Conservation (phyloP, 176 grass and related monocot species). For the Metroxylon sagu region DNA sequence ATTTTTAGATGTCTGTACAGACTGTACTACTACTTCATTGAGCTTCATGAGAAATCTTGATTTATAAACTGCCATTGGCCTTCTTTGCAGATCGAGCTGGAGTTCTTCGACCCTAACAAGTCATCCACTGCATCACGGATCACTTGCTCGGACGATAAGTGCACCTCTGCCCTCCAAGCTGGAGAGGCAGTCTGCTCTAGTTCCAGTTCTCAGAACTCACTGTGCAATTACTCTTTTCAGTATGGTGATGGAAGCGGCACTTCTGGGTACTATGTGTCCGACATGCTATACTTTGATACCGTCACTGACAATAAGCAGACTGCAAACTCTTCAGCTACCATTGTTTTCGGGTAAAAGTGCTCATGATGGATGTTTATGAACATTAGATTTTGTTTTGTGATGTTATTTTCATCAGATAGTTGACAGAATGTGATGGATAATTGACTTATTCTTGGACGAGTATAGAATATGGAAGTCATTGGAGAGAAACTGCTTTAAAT, state of each 20-base stretch:
- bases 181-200: conserved; percentile 68
- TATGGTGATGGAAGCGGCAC: conserved; percentile 96
- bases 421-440: no score
- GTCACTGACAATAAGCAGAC: conserved; percentile 61
- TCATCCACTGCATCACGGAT: conserved; percentile 64
- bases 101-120: conserved; percentile 60
- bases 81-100: conserved; percentile 59
- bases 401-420: no score
- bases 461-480: no score
- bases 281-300: conserved; percentile 67
- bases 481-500: no score
- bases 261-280: conserved; percentile 81
- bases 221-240: conserved; percentile 78
- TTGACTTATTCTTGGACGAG: no score
- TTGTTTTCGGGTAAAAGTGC: conserved; percentile 80
- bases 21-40: no score
- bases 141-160: conserved; percentile 66
- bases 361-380: no score
- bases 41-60: no score
- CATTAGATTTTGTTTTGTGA: no score
- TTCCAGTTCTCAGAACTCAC: conserved; percentile 28
- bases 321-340: conserved; percentile 73
- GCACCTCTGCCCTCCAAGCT: conserved; percentile 66
- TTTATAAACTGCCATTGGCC: no score
- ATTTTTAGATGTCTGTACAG: no score